These are phyloP conservation scores for Pestalotiopsis sp. DNA, from an alignment of 2,329 filamentous ascomycete species.

Conservation along the genomic window DNA sequence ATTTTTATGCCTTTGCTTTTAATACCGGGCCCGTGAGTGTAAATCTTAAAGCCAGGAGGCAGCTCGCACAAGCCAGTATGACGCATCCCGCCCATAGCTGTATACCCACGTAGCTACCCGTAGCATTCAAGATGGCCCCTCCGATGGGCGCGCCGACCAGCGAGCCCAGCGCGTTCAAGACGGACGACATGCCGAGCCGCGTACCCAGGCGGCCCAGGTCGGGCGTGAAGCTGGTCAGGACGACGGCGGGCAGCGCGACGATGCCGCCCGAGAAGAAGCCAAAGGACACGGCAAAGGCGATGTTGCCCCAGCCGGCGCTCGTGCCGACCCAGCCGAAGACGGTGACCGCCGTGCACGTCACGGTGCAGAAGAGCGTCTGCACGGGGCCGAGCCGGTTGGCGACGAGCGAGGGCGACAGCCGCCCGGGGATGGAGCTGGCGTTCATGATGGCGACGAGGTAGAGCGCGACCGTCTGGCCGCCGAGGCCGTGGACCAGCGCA, in stretches of 20 bases:
- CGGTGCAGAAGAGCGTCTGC: constrained; percentile 39
- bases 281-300: constrained; percentile 45
- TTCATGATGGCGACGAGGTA: constrained; percentile 56
- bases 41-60: constrained; percentile 19
- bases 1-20: constrained; percentile 16
- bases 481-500: constrained; percentile 36
- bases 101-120: constrained; percentile 28
- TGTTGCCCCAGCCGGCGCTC: constrained; percentile 35
- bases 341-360: constrained; percentile 35
- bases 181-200: constrained; percentile 44
- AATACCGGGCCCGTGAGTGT: constrained; percentile 18
- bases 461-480: constrained; percentile 34
- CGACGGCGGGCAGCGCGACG: constrained; percentile 44
- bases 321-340: constrained; percentile 45
- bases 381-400: constrained; percentile 44
- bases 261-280: constrained; percentile 49
- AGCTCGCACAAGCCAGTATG: constrained; percentile 23
- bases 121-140: constrained; percentile 45
- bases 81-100: constrained; percentile 31
- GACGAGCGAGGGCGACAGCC: constrained; percentile 48
- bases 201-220: constrained; percentile 35
- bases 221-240: constrained; percentile 25
- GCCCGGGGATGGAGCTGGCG: constrained; percentile 49
- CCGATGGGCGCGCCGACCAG: constrained; percentile 52
- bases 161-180: constrained; percentile 46